Evolutionary conservation across 371 early-diverging fungal species (phyloP), one percentile per base, ranked within the genome.

Genomic region (Syncephalastrum racemosum): DNA sequence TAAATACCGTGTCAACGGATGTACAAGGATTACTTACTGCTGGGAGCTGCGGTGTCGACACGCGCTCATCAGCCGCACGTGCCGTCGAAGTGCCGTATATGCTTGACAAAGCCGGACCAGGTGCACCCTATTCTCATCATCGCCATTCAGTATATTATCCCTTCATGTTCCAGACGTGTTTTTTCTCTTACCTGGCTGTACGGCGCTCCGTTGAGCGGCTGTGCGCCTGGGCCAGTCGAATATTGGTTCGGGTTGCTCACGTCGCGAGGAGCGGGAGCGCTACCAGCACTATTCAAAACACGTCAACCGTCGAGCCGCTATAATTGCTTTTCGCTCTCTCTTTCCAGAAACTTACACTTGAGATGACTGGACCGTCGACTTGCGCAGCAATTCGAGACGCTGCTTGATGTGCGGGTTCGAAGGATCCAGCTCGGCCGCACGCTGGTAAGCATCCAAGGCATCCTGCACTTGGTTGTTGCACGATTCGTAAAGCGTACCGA

Each of bases 381-480:
- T 77, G 55, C 81, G 73, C 50, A 87, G 52, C 39, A 79, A 69
- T 43, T 80, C 82, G n/a, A 95, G 67, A 16, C 93, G 81, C 69
- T 94, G 92, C 66, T 93, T 92, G 42, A 96, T 93, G 48, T 88
- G 86, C 8, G 86, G 79, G 46, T 79, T 79, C 4, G 70, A 75
- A 1, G 95, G 97, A 63, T 59, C 59, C 39, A 59, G 42, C 24
- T 59, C 59, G 16, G 59, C 59, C 1, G 98, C 99, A 14, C 94
- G 87, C 53, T 90, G 84, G 72, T 98, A 99, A 1, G 99, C 99
- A 64, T 99, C 98, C 41, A 97, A 75, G 0, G 99, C 99, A 70
- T 99, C 99, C 58, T 85, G 84, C 36, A 94, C 85, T 69, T 99
- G 98, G 72, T 96, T 96, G 73, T 97, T 96, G 77, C 98, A 97